Evolutionary conservation across 2,329 filamentous ascomycete species (phyloP), one percentile per base, ranked within the genome.

Genomic region (Pseudocercospora eumusae): DNA sequence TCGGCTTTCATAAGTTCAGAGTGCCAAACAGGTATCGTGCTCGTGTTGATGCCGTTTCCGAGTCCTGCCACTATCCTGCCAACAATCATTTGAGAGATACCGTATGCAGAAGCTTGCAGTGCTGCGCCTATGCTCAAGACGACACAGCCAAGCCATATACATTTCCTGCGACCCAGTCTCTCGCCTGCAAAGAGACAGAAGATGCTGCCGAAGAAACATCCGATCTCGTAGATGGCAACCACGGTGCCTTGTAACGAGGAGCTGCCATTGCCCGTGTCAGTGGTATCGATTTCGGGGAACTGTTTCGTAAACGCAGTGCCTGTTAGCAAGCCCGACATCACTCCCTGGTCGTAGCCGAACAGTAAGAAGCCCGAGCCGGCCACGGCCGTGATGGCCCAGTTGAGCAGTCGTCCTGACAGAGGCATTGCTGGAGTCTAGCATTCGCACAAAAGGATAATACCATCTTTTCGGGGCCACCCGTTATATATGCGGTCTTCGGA

Each of bases 151-250:
- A 80, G 64, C 58, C 82, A 68, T 49, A 83, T 75, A 49, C 75
- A 77, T 56, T 77, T 80, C 60, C 78, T 80, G 25, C 81, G 74
- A 9, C 81, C 81, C 2, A 82, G 72, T 0, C 65, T 67, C 36
- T 83, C 81, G 11, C 81, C 81, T 20, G 79, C 68, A 5, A 73
- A 70, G 23, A 84, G 78, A 25, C 80, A 77, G 4, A 79, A 69
- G 31, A 83, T 71, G 2, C 78, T 83, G 11, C 84, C 84, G 50
- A 86, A 73, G 71, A 86, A 86, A 69, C 84, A 86, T 11, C 84
- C 84, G 36, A 86, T 77, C 63, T 86, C 82, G 69, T 86, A 85
- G 56, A 85, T 81, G 1, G 83, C 83, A 0, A 82, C 83, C 10
- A 84, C 81, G 0, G 82, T 66, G 25, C 64, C 65, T 56, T 67